A percentile compares a stretch with the other conserved stretches of the same genome.
These are phyloP conservation scores for Favolaschia claudopus DNA, from an alignment of 768 basidiomycete species.

Conservation along the genomic window DNA sequence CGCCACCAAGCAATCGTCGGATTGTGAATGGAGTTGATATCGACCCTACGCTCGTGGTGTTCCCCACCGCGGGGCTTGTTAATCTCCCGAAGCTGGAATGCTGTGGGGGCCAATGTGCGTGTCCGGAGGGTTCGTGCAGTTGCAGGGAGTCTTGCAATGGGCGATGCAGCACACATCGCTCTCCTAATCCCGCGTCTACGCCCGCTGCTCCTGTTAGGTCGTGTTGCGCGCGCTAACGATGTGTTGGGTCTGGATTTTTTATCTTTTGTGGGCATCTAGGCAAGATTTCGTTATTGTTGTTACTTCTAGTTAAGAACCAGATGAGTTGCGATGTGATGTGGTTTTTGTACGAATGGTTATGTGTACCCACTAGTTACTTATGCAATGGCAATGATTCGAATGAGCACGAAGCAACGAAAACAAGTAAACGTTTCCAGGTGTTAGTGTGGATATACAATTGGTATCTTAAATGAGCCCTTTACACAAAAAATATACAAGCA, in stretches of 20 bases:
- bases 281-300: no score
- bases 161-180: constrained; percentile 50
- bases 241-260: neutral
- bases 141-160: constrained; percentile 67
- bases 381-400: no score
- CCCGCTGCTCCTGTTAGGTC: constrained; percentile 16
- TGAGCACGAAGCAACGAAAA: no score
- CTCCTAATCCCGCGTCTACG: neutral
- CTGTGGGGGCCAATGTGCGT: constrained; percentile 68
- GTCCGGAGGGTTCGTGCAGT: constrained; percentile 59
- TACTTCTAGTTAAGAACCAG: no score
- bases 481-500: constrained; percentile 12
- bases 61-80: constrained; percentile 53
- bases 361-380: no score
- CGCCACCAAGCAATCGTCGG: constrained; percentile 54
- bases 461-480: constrained; percentile 1
- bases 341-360: constrained; percentile 17
- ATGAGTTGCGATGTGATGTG: neutral
- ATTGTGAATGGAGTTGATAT: constrained; percentile 45
- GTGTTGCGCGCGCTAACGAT: constrained; percentile 16
- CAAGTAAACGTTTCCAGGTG: constrained; percentile 3
- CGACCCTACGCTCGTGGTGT: constrained; percentile 59
- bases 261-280: constrained; percentile 8
- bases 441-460: constrained; percentile 1
- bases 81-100: constrained; percentile 72